Evolutionary conservation across 306 rosid genomes (phyloP).

Genomic region (Chamaecrista fasciculata): DNA sequence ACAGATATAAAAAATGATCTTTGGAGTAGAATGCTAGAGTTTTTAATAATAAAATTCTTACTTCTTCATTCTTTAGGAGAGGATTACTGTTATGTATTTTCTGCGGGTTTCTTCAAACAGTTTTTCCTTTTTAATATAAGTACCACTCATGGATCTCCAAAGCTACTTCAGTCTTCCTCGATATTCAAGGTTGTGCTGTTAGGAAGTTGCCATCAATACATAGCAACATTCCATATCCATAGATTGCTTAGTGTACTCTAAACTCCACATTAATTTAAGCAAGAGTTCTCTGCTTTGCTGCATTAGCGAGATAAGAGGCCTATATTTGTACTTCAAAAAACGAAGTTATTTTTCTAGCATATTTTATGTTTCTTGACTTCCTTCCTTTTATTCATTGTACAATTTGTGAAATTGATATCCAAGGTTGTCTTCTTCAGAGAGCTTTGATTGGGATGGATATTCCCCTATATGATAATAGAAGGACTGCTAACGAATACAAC

Average conservation of each 20-base stretch:
- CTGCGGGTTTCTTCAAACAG: too few species aligned
- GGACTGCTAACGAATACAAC: constrained; percentile 40
- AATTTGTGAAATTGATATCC: constrained; percentile 26
- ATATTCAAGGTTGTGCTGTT: background rate
- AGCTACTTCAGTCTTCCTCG: background rate
- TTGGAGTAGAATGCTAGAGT: too few species aligned
- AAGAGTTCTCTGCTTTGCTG: constrained; percentile 6
- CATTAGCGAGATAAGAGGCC: constrained; percentile 10
- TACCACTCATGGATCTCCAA: too few species aligned
- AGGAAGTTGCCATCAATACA: background rate
- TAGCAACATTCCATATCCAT: background rate
- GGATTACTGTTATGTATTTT: too few species aligned
- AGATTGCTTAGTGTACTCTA: background rate
- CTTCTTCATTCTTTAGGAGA: too few species aligned
- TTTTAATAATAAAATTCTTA: too few species aligned
- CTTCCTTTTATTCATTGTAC: background rate
- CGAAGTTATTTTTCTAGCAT: constrained; percentile 15
- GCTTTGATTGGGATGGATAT: constrained; percentile 87
- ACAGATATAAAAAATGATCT: too few species aligned
- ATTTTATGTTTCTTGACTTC: background rate
- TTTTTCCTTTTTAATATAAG: too few species aligned
- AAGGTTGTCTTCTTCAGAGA: constrained; percentile 51
- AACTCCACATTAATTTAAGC: background rate
- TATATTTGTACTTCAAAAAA: constrained; percentile 15
- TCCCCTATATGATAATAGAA: constrained; percentile 60